Evolutionary conservation across 2,329 filamentous ascomycete genomes (phyloP), one percentile per base, ranked within the genome.

Genomic region (Aspergillus aculeatinus): DNA sequence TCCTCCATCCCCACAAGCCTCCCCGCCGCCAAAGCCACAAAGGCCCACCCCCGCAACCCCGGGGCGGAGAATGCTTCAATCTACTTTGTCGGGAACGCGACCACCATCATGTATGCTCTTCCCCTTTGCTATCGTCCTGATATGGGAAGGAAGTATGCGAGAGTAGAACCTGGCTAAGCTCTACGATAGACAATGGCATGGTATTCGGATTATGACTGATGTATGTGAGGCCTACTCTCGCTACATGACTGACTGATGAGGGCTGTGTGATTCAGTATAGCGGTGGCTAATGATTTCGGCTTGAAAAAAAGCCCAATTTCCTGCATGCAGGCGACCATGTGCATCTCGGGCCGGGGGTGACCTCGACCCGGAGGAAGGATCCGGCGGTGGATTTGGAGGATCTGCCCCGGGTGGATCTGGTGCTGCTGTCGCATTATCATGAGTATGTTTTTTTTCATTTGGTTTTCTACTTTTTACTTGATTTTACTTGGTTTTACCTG

Each of bases 361-460:
- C 79, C 2, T 82, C 79, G 1, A 79, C 77, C 25, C 78, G 86
- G 2, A 71, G 74, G 25, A 88, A 83, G 0, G 82, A 89, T 63
- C 86, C 86, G 23, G 84, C 84, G 0, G 77, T 89, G 16, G 82
- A 87, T 59, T 69, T 89, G 5, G 78, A 86, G 51, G 78, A 85
- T 29, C 75, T 89, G 1, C 87, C 87, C 1, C 76, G 80, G 1
- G 78, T 89, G 21, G 85, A 89, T 68, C 75, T 79, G 0, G 80
- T 89, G 2, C 75, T 89, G 33, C 75, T 89, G 2, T 86, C 82
- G 2, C 86, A 89, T 67, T 89, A 89, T 68, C 87, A 89, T 65
- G 86, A 76, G 74, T 76, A 65, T 16, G 67, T 33, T 19, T 10
- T 23, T 23, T 29, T 35, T 48, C 21, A 29, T 44, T 19, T n/a